Conservation (phyloP, 768 basidiomycete genomes). For the Boletus speciosus region DNA sequence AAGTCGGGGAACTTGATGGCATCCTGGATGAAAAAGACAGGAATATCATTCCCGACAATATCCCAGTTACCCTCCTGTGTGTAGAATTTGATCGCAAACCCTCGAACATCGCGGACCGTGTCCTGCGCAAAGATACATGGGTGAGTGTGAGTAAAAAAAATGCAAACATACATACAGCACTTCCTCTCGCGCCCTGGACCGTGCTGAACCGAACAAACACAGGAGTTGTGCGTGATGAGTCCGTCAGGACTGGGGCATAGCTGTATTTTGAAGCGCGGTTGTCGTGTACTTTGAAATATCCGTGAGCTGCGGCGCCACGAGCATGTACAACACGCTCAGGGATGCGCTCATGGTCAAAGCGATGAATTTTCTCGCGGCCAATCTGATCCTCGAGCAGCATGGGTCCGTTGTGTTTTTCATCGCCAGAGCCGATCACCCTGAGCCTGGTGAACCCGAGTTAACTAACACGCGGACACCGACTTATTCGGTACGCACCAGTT, state of each 20-base stretch:
- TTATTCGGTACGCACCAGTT: constrained; percentile 44
- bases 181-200: constrained; percentile 78
- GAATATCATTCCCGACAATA: constrained; percentile 79
- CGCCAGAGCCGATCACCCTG: constrained; percentile 41
- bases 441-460: constrained; percentile 41
- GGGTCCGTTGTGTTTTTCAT: constrained; percentile 51
- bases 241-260: constrained; percentile 65
- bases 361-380: constrained; percentile 68
- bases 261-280: constrained; percentile 69
- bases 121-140: constrained; percentile 38
- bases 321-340: constrained; percentile 79
- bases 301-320: constrained; percentile 76
- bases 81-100: constrained; percentile 83
- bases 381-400: constrained; percentile 77
- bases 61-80: constrained; percentile 87
- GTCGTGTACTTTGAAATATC: constrained; percentile 74
- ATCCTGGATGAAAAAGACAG: constrained; percentile 80
- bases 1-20: constrained; percentile 85
- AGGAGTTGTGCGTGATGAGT: constrained; percentile 68
- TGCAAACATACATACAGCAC: constrained; percentile 51
- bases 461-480: constrained; percentile 1
- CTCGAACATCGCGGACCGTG: constrained; percentile 81
- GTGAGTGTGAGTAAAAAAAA: background rate
- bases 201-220: constrained; percentile 84
- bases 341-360: constrained; percentile 87